These are phyloP conservation scores for Lecanicillium sp. DNA, from an alignment of 2,329 filamentous ascomycete species.

Conservation along the genomic window DNA sequence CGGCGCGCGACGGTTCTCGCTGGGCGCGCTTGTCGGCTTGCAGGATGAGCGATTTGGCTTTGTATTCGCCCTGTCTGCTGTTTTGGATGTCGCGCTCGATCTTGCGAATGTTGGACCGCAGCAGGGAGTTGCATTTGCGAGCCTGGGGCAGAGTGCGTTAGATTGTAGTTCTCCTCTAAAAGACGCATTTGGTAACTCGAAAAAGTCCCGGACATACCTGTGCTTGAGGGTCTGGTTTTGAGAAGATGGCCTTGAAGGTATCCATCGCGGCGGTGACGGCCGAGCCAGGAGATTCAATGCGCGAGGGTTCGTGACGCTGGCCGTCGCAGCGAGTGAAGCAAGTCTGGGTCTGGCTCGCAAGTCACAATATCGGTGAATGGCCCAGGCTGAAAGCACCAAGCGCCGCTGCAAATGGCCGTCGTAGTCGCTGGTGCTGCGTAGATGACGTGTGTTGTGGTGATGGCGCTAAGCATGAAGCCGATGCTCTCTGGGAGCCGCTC, in stretches of 20 bases:
- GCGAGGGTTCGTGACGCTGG: too few species aligned
- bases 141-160: conserved; percentile 49
- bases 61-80: conserved; percentile 71
- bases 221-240: conserved; percentile 84
- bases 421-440: too few species aligned
- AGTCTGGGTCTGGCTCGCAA: too few species aligned
- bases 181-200: neutral
- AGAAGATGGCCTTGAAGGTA: conserved; percentile 76
- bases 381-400: too few species aligned
- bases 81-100: conserved; percentile 85
- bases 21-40: conserved; percentile 75
- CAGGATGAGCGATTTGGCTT: conserved; percentile 79
- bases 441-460: too few species aligned
- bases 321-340: too few species aligned
- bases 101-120: conserved; percentile 85
- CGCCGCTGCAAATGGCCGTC: too few species aligned
- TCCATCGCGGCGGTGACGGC: conserved; percentile 55
- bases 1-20: conserved; percentile 68
- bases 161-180: neutral
- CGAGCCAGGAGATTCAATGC: too few species aligned
- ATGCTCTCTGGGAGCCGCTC: too few species aligned
- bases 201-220: conserved; percentile 53
- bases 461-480: too few species aligned
- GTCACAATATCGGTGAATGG: too few species aligned
- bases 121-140: conserved; percentile 87